These are phyloP conservation scores for Dalbergia cochinchinensis DNA, from an alignment of 306 rosid species.

Conservation along the genomic window DNA sequence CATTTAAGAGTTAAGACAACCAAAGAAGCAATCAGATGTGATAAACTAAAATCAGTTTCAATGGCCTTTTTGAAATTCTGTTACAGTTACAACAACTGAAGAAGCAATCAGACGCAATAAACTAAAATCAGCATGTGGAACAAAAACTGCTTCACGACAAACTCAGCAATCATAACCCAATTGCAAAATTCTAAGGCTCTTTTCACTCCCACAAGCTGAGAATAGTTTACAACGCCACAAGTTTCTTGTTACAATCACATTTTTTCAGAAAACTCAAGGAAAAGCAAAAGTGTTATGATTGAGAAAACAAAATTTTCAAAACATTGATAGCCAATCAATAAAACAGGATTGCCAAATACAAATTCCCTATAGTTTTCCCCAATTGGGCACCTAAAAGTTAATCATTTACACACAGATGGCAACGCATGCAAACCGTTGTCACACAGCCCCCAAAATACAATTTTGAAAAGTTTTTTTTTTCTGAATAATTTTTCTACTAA, in stretches of 20 bases:
- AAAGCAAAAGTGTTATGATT: background rate
- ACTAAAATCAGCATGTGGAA: background rate
- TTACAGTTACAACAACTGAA: background rate
- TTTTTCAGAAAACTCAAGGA: background rate
- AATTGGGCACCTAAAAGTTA: background rate
- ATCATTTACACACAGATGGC: background rate
- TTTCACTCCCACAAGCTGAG: background rate
- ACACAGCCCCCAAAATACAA: background rate
- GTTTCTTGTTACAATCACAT: conserved; percentile 7
- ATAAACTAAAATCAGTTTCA: background rate
- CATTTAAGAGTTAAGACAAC: background rate
- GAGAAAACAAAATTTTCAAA: background rate
- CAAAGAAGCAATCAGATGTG: background rate
- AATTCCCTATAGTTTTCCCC: background rate
- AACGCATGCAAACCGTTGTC: background rate
- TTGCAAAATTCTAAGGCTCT: conserved; percentile 19
- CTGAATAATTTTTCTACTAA: background rate
- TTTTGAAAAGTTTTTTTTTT: background rate
- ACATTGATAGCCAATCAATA: background rate
- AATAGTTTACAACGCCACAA: background rate
- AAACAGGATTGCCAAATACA: background rate
- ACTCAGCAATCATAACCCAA: conserved; percentile 2
- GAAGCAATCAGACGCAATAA: background rate
- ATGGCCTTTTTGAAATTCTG: background rate
- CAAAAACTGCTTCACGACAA: background rate